Conservation (phyloP, 1,284 basidiomycete species). For the Rhodotorula sp. region DNA sequence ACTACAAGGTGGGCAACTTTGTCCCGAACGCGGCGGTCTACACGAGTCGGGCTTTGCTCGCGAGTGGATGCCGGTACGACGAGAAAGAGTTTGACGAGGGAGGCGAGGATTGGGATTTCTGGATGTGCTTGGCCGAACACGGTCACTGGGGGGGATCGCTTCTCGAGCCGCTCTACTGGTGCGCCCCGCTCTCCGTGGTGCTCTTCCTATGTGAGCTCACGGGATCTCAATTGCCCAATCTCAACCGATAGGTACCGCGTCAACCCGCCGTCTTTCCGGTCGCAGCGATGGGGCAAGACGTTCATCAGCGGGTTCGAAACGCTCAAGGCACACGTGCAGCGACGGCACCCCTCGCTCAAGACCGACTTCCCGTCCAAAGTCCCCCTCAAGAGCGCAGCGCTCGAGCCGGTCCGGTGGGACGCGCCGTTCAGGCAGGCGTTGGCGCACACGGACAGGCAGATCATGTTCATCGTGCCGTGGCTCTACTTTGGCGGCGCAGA, state of each 20-base stretch:
- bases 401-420: slow-evolving; percentile 35
- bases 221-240: not conserved
- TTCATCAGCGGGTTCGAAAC: slow-evolving; percentile 29
- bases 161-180: slow-evolving; percentile 41
- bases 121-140: slow-evolving; percentile 41
- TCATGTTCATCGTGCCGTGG: slow-evolving; percentile 40
- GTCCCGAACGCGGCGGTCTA: slow-evolving; percentile 41
- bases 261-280: slow-evolving; percentile 33
- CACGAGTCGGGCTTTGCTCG: slow-evolving; percentile 11
- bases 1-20: slow-evolving; percentile 37
- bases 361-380: slow-evolving; percentile 21
- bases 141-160: slow-evolving; percentile 40
- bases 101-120: slow-evolving; percentile 44
- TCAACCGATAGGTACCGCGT: slow-evolving; percentile 36
- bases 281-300: slow-evolving; percentile 39
- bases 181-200: not conserved
- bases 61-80: slow-evolving; percentile 35
- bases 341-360: slow-evolving; percentile 23
- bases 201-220: too few species aligned
- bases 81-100: slow-evolving; percentile 32
- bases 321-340: slow-evolving; percentile 29
- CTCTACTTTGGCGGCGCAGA: slow-evolving; percentile 38
- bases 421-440: slow-evolving; percentile 28
- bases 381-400: slow-evolving; percentile 20
- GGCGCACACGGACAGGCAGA: slow-evolving; percentile 27